Conservation (phyloP, 371 early-diverging fungal genomes). For the Catenaria anguillulae region DNA sequence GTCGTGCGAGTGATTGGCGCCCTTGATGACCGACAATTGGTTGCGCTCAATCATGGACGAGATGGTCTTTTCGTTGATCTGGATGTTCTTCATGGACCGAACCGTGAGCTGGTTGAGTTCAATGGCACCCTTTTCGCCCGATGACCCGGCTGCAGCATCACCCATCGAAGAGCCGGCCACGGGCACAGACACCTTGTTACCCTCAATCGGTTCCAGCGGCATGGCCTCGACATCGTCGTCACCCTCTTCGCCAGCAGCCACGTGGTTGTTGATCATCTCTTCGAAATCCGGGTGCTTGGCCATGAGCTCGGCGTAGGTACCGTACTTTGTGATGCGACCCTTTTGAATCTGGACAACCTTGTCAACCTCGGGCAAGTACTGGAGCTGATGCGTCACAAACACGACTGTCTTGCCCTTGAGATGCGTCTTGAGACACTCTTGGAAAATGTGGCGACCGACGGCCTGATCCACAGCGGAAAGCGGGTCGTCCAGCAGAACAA, state of each 20-base stretch:
- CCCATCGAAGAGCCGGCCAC: background rate
- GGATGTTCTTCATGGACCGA: conserved; percentile 23
- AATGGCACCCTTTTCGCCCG: conserved; percentile 18
- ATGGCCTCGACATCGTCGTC: conserved; percentile 12
- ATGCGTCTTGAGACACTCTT: conserved; percentile 41
- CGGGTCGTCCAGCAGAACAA: conserved; percentile 67
- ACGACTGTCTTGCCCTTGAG: conserved; percentile 39
- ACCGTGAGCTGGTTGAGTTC: conserved; percentile 21
- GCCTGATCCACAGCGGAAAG: conserved; percentile 29
- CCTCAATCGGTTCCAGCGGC: conserved; percentile 8
- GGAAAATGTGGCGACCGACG: conserved; percentile 41
- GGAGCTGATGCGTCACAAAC: conserved; percentile 44
- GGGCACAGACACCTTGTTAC: background rate
- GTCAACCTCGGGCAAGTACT: conserved; percentile 44
- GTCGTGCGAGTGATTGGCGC: conserved; percentile 15
- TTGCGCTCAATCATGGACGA: conserved; percentile 48
- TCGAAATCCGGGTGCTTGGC: conserved; percentile 11
- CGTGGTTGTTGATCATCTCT: conserved; percentile 12
- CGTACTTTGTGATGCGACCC: conserved; percentile 47
- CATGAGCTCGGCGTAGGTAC: conserved; percentile 49
- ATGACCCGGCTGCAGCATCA: background rate
- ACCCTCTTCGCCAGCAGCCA: conserved; percentile 14
- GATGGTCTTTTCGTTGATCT: conserved; percentile 46
- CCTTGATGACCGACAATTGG: conserved; percentile 32
- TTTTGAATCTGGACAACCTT: conserved; percentile 44